Evolutionary conservation across 495 filamentous ascomycete species (phyloP).

Genomic region (Neohortaea acidophila): DNA sequence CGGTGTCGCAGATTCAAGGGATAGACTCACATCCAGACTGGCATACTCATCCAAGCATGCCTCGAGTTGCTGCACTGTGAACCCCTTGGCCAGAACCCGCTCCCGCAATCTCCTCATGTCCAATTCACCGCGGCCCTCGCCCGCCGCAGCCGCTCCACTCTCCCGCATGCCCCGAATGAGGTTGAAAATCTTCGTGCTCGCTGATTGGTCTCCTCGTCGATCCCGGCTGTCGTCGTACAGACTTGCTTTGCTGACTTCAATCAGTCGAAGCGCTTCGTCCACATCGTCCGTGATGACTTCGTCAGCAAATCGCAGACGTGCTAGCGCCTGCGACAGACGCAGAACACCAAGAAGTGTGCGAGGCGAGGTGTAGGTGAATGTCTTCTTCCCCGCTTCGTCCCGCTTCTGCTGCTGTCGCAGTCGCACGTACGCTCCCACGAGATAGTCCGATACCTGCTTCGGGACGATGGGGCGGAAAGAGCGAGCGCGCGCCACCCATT

Average conservation of each 20-base stretch:
- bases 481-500: constrained; percentile 87
- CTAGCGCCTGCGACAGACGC: constrained; percentile 88
- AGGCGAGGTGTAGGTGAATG: constrained; percentile 83
- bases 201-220: constrained; percentile 52
- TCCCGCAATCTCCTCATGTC: constrained; percentile 77
- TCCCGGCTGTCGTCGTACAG: constrained; percentile 51
- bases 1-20: background rate
- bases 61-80: constrained; percentile 82
- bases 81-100: constrained; percentile 85
- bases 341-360: constrained; percentile 86
- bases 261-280: constrained; percentile 79
- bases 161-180: constrained; percentile 74
- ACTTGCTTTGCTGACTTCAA: constrained; percentile 82
- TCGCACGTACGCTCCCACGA: constrained; percentile 87
- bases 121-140: constrained; percentile 60
- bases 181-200: constrained; percentile 83
- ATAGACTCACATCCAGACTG: constrained; percentile 59
- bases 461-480: constrained; percentile 76
- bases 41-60: constrained; percentile 81
- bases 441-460: constrained; percentile 74
- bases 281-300: constrained; percentile 81
- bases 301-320: constrained; percentile 73
- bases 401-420: constrained; percentile 78
- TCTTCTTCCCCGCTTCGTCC: constrained; percentile 73
- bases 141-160: constrained; percentile 60